Conservation (phyloP, 352 stramenopile species). For the Pythium brassicae region DNA sequence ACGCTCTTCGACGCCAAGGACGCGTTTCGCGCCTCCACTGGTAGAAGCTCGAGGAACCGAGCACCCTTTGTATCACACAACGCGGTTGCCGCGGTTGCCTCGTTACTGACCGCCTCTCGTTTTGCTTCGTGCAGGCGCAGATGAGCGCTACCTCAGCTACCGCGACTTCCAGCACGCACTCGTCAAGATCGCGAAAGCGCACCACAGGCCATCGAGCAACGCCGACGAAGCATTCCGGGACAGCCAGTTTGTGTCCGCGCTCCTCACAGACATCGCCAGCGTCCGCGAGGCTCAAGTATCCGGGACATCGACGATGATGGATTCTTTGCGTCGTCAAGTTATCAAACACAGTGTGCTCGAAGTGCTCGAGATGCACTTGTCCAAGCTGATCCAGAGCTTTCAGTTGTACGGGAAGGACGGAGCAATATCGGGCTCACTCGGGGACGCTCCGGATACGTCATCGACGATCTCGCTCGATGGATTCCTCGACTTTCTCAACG, state of each 20-base stretch:
- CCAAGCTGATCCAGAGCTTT: constrained; percentile 46
- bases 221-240: constrained; percentile 8
- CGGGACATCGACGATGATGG: constrained; percentile 17
- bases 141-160: constrained; percentile 43
- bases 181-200: constrained; percentile 25
- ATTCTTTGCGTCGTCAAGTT: constrained; percentile 46
- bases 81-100: not conserved
- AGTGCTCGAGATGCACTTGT: constrained; percentile 42
- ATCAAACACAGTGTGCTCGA: constrained; percentile 36
- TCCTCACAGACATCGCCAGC: constrained; percentile 30
- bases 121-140: constrained; percentile 18
- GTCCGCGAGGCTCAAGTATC: not conserved
- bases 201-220: not conserved
- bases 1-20: constrained; percentile 65
- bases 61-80: no score
- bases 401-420: constrained; percentile 48
- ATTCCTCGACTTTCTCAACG: constrained; percentile 76
- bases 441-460: constrained; percentile 15
- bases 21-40: constrained; percentile 52
- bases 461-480: constrained; percentile 54
- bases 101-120: not conserved
- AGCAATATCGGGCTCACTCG: constrained; percentile 7
- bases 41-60: constrained; percentile 6
- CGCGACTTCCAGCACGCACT: constrained; percentile 59
- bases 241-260: constrained; percentile 17